Conservation (phyloP, 495 filamentous ascomycete species). For the Aspergillus haitiensis region DNA sequence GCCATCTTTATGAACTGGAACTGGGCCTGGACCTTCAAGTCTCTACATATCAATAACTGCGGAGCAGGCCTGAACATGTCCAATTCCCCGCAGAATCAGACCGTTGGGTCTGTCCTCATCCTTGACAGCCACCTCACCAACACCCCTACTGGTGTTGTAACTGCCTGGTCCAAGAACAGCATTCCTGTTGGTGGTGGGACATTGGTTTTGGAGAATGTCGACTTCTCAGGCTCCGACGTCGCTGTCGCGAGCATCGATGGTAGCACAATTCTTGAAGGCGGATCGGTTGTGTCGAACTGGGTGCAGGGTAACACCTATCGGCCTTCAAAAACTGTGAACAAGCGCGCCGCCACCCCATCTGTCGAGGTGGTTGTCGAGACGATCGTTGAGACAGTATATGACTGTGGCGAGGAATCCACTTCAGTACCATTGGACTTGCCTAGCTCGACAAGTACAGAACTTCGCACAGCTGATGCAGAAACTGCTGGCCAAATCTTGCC, state of each 20-base stretch:
- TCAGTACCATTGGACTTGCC: neutral
- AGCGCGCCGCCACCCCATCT: slow-evolving; percentile 25
- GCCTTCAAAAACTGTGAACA: slow-evolving; percentile 30
- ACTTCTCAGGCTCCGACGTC: slow-evolving; percentile 58
- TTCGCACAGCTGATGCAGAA: neutral
- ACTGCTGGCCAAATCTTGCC: slow-evolving; percentile 12
- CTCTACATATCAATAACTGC: slow-evolving; percentile 77
- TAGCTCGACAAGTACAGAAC: slow-evolving; percentile 1
- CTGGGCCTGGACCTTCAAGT: slow-evolving; percentile 89
- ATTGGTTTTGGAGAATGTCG: slow-evolving; percentile 83
- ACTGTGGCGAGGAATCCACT: slow-evolving; percentile 14
- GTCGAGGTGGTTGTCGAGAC: too few species aligned
- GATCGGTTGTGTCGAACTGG: slow-evolving; percentile 67
- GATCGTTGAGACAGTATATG: slow-evolving; percentile 21
- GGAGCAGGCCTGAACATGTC: slow-evolving; percentile 80
- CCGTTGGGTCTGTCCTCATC: slow-evolving; percentile 77
- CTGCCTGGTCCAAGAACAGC: slow-evolving; percentile 61
- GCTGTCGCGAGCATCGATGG: slow-evolving; percentile 56
- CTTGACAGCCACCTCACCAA: slow-evolving; percentile 77
- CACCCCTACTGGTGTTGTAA: slow-evolving; percentile 71
- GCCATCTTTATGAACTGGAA: slow-evolving; percentile 93
- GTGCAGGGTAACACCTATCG: slow-evolving; percentile 73
- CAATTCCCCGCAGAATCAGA: slow-evolving; percentile 59
- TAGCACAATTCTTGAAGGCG: slow-evolving; percentile 66
- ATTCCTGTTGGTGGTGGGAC: slow-evolving; percentile 69